A percentile compares a stretch with the other conserved stretches of the same genome.
phyloP scores from a whole-genome alignment of 805 yeast genomes.

The Candida tibetensis region DNA sequence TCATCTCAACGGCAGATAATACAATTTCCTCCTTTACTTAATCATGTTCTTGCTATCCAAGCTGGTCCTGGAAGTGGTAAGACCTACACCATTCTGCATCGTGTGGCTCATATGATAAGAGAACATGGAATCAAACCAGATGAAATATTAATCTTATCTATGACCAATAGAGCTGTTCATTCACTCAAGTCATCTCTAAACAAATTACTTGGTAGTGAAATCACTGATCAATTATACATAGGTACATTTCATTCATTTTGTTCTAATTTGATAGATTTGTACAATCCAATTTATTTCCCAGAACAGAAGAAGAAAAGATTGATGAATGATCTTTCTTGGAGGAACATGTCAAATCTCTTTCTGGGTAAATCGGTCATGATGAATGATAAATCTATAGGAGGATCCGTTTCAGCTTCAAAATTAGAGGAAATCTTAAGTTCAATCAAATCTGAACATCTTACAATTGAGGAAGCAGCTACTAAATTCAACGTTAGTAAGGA shows the following conservation, averaged over 20 bases:
- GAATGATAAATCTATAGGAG: constrained; percentile 22
- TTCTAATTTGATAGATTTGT: constrained; percentile 43
- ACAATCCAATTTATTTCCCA: constrained; percentile 18
- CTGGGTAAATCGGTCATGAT: constrained; percentile 33
- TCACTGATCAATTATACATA: constrained; percentile 37
- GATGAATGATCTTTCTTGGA: constrained; percentile 58
- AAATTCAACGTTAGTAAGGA: constrained; percentile 23
- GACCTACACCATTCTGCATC: constrained; percentile 54
- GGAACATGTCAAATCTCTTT: constrained; percentile 28
- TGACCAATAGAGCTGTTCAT: constrained; percentile 68
- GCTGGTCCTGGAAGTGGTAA: constrained; percentile 82
- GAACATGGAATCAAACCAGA: constrained; percentile 41
- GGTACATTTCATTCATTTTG: constrained; percentile 68
- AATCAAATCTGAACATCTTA: constrained; percentile 20
- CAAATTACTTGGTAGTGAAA: constrained; percentile 30
- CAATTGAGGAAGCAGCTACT: constrained; percentile 22
- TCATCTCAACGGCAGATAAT: constrained; percentile 47
- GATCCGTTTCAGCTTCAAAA: constrained; percentile 19
- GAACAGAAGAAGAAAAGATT: constrained; percentile 22
- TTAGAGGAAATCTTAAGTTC: constrained; percentile 24
- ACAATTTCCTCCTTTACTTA: constrained; percentile 34
- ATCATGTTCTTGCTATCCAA: constrained; percentile 46
- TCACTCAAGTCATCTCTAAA: constrained; percentile 36
- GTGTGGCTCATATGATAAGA: constrained; percentile 48
- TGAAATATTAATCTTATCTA: constrained; percentile 58